These are phyloP conservation scores for Apiospora arundinis DNA, from an alignment of 2,329 filamentous ascomycete species.

Conservation along the genomic window DNA sequence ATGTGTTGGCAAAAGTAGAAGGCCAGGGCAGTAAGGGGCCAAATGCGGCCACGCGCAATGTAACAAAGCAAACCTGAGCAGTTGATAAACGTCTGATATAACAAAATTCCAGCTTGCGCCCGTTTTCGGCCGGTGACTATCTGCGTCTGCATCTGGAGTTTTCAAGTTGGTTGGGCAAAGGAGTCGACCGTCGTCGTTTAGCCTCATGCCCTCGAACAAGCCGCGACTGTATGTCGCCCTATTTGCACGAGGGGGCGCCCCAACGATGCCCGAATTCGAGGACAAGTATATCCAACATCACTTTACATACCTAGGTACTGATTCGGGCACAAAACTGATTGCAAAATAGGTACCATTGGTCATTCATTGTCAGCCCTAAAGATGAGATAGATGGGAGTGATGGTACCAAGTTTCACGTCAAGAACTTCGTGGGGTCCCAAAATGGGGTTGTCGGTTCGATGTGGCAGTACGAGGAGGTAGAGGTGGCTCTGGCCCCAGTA, in stretches of 20 bases:
- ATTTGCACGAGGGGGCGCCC: neutral
- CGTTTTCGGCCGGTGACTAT: neutral
- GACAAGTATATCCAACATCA: neutral
- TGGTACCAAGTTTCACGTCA: constrained; percentile 8
- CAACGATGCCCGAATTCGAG: neutral
- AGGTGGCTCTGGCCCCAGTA: neutral
- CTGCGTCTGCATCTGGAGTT: too few species aligned
- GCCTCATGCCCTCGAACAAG: neutral
- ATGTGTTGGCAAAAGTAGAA: too few species aligned
- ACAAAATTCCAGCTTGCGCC: neutral
- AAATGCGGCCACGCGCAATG: neutral
- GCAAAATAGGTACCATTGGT: neutral
- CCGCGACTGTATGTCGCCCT: constrained; percentile 1
- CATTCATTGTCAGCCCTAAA: neutral
- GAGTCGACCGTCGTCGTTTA: neutral
- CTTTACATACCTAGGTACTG: neutral
- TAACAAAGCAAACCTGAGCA: neutral
- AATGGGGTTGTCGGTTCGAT: neutral
- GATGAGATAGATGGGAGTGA: neutral
- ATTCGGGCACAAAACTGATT: neutral
- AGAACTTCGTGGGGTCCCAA: neutral
- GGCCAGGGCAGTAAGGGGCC: too few species aligned
- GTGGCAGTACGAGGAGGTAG: constrained; percentile 7
- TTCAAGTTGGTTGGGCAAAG: neutral
- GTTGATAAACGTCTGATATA: neutral